These are phyloP conservation scores for Sporothrix pseudoabietina DNA, from an alignment of 2,329 filamentous ascomycete genomes.

Conservation along the genomic window DNA sequence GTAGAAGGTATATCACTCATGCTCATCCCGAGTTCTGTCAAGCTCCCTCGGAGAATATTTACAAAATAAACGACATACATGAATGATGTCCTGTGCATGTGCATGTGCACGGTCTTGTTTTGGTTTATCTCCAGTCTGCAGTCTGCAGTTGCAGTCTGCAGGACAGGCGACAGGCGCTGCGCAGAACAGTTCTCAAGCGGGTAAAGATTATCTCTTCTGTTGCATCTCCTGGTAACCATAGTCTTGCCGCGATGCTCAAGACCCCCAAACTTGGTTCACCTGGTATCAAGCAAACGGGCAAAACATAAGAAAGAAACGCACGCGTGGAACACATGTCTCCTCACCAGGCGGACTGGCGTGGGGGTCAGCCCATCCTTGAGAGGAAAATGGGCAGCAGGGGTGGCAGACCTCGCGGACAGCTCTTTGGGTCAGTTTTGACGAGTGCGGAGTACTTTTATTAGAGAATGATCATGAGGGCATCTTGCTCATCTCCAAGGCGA, in stretches of 20 bases:
- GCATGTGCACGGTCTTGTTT: background rate
- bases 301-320: background rate
- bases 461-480: background rate
- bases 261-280: background rate
- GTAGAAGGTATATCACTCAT: background rate
- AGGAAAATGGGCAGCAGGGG: background rate
- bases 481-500: background rate
- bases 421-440: background rate
- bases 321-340: conserved; percentile 4
- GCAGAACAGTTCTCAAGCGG: background rate
- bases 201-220: background rate
- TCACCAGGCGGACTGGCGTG: background rate
- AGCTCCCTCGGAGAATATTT: background rate
- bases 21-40: background rate
- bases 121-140: background rate
- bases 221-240: background rate
- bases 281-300: background rate
- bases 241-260: background rate
- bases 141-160: background rate
- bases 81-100: background rate
- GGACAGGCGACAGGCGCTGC: background rate
- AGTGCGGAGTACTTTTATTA: background rate
- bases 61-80: background rate
- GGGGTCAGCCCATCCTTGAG: conserved; percentile 8
- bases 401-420: background rate